Conservation (phyloP, 306 rosid species). For the Trifolium fragiferum region DNA sequence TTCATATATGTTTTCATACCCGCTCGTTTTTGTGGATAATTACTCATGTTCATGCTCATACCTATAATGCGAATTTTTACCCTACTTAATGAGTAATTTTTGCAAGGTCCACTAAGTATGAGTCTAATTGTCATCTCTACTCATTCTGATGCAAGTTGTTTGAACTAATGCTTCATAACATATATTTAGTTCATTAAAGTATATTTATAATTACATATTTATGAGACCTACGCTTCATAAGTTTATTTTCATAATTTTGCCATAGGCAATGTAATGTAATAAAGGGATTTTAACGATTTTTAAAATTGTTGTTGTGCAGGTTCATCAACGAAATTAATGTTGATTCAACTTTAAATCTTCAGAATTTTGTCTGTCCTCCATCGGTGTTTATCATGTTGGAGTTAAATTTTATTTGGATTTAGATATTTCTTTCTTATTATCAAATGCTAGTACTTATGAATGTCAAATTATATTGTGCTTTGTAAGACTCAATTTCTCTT, state of each 20-base stretch:
- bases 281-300: not conserved
- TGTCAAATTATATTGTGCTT: not conserved
- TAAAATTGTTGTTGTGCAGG: not conserved
- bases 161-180: not conserved
- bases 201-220: not conserved
- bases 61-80: no score
- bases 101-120: no score
- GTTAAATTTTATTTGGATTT: not conserved
- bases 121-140: not conserved
- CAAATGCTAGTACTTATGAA: not conserved
- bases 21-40: no score
- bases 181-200: not conserved
- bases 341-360: not conserved
- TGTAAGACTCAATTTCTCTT: not conserved
- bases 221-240: not conserved
- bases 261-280: not conserved
- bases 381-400: not conserved
- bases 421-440: not conserved
- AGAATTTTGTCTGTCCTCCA: not conserved
- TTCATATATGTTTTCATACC: no score
- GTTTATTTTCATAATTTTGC: not conserved
- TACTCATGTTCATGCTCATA: no score
- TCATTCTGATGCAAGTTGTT: not conserved
- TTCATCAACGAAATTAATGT: not conserved
- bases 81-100: not conserved